Percentiles rank a stretch among this genome's conserved stretches.
Conservation (phyloP, 768 basidiomycete species). For the Hypsizygus marmoreus region DNA sequence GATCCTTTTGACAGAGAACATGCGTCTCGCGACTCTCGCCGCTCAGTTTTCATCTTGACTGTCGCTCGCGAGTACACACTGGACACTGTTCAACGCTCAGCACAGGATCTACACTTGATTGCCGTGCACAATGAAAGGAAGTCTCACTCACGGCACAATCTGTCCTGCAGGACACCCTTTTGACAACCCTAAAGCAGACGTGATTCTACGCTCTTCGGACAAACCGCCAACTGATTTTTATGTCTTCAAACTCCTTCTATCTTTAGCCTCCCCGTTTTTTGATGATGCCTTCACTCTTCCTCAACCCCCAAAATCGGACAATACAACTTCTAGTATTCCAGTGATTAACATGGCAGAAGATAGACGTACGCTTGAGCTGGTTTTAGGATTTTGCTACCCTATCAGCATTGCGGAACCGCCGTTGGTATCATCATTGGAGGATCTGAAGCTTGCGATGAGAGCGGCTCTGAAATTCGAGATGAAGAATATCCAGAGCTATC, state of each 20-base stretch:
- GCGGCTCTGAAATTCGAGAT: conserved; percentile 55
- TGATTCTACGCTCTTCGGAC: conserved; percentile 59
- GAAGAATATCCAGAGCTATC: conserved; percentile 39
- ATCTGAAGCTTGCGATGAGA: conserved; percentile 43
- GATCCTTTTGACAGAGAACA: too few species aligned
- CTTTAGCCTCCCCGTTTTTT: conserved; percentile 61
- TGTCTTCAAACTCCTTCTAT: conserved; percentile 55
- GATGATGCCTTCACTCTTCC: conserved; percentile 56
- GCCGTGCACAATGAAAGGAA: too few species aligned
- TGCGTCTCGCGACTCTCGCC: too few species aligned
- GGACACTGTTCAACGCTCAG: not conserved
- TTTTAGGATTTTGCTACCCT: conserved; percentile 53
- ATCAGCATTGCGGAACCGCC: conserved; percentile 36
- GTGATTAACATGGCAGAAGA: conserved; percentile 52
- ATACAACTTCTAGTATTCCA: conserved; percentile 35
- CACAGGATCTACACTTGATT: too few species aligned
- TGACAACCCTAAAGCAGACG: conserved; percentile 48
- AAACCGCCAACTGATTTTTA: conserved; percentile 46
- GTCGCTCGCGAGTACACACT: too few species aligned
- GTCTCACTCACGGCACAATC: conserved; percentile 33
- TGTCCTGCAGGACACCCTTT: conserved; percentile 41
- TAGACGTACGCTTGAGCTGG: conserved; percentile 37
- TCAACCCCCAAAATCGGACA: conserved; percentile 37
- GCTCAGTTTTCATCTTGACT: too few species aligned
- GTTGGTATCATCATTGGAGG: conserved; percentile 36